Base-by-base conservation (phyloP, 495 filamentous ascomycete genomes). In the Penicilliopsis zonata region DNA sequence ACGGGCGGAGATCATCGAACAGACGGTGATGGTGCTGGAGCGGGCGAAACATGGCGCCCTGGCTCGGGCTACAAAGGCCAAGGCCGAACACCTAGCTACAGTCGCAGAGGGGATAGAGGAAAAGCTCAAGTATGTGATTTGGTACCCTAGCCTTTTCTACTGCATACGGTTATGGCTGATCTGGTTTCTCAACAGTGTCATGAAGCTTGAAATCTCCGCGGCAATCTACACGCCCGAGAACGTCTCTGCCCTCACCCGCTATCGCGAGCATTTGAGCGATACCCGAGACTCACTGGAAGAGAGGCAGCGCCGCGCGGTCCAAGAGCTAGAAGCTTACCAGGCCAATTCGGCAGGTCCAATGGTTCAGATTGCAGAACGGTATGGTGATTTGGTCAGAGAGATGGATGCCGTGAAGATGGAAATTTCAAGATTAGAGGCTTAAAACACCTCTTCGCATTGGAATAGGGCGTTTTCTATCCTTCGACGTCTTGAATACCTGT, bases 11-110 rank as follows among this genome's bases (percentile, higher is more conserved):
- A 34, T 62, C 1, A 28, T 66, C 4, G 61, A 66, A 44, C 50
- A 53, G n/a, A 55, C 50, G 13, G 50, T 66, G 18, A 42, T 55
- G 5, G 39, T 57, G 9, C 52, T 79, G 4, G 74, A 79, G 42
- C 60, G 67, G 28, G 63, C 55, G 6, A 82, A 80, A 42, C 78
- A 86, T 54, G 80, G 80, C 23, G 52, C 67, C 3, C 41, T 82
- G 2, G 68, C 80, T 5, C 61, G 78, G 4, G 55, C 55, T 31
- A 60, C 61, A 10, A 69, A 61, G 37, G 61, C 71, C 0, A 60
- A 64, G 40, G 62, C 66, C 2, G 72, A 74, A 34, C 69, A 70
- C 31, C 57, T 85, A 18, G 69, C 72, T 23, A 56, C 68, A n/a
- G 65, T 69, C 20, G 77, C 78, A 5, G 51, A 63, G 22, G 63